Evolutionary conservation across 306 rosid genomes (phyloP).

Genomic region (Castanea mollissima): DNA sequence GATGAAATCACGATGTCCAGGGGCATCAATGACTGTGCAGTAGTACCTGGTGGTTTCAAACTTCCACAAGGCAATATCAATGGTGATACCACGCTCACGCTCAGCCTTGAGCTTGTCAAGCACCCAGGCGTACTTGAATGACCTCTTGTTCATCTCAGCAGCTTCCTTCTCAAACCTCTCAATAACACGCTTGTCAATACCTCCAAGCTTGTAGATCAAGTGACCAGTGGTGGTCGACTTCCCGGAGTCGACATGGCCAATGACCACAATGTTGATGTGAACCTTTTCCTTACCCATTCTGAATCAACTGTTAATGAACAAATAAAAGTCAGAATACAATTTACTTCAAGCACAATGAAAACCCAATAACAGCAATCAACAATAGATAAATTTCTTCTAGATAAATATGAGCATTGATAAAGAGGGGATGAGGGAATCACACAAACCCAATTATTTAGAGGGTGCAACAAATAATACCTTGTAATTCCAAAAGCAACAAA

Average conservation of each 20-base stretch:
- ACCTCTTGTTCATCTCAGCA: slow-evolving; percentile 95
- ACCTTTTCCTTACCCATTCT: slow-evolving; percentile 46
- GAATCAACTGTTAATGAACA: no score
- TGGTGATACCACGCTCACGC: slow-evolving; percentile 93
- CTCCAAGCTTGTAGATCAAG: slow-evolving; percentile 91
- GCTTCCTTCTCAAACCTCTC: slow-evolving; percentile 95
- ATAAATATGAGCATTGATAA: no score
- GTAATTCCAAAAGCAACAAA: no score
- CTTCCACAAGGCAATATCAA: slow-evolving; percentile 92
- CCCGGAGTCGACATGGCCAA: slow-evolving; percentile 94
- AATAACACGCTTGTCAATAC: slow-evolving; percentile 94
- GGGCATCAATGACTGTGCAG: slow-evolving; percentile 95
- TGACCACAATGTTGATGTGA: slow-evolving; percentile 92
- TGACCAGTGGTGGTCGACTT: slow-evolving; percentile 92
- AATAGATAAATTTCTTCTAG: no score
- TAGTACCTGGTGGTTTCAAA: slow-evolving; percentile 86
- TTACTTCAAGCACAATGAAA: no score
- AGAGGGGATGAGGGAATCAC: no score
- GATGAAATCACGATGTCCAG: slow-evolving; percentile 89
- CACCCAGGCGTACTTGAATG: slow-evolving; percentile 97
- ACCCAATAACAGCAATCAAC: no score
- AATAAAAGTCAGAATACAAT: no score
- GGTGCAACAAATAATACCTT: no score
- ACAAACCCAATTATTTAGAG: no score
- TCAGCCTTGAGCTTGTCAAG: slow-evolving; percentile 96